Conservation (phyloP, 805 yeast species). For the Kluyveromyces siamensis region DNA sequence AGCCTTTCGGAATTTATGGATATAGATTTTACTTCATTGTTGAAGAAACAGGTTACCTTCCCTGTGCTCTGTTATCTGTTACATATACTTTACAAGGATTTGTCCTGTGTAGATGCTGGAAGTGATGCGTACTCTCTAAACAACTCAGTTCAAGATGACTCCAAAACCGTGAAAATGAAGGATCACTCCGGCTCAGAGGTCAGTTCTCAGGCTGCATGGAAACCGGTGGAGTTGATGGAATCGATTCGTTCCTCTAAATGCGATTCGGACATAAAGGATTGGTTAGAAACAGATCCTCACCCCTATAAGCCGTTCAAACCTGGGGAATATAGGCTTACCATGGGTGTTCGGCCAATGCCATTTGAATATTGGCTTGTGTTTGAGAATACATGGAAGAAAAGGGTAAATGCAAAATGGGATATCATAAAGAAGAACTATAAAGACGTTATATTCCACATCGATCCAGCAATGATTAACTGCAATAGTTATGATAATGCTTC, state of each 20-base stretch:
- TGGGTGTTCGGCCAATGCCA: conserved; percentile 46
- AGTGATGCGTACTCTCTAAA: neutral
- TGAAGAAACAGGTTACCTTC: conserved; percentile 15
- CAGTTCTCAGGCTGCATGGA: conserved; percentile 3
- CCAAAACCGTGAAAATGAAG: neutral
- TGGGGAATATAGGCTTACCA: conserved; percentile 50
- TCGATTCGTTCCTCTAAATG: conserved; percentile 17
- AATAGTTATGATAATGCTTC: conserved; percentile 26
- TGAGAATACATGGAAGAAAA: conserved; percentile 48
- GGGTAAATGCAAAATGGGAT: conserved; percentile 32
- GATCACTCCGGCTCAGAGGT: neutral
- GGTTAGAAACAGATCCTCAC: conserved; percentile 36
- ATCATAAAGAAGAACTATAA: conserved; percentile 10
- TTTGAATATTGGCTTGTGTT: conserved; percentile 50
- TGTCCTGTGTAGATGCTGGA: neutral
- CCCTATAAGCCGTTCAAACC: conserved; percentile 52
- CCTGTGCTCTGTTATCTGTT: conserved; percentile 15
- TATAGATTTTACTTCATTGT: conserved; percentile 7
- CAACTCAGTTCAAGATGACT: too few relatives aligned
- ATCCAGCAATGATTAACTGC: conserved; percentile 13
- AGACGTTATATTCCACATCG: conserved; percentile 12
- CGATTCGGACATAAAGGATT: conserved; percentile 16
- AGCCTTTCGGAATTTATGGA: neutral
- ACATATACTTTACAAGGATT: conserved; percentile 8
- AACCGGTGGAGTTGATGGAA: conserved; percentile 26